phyloP scores from a whole-genome alignment of 2,329 filamentous ascomycete species.

The Elsinoe batatas region DNA sequence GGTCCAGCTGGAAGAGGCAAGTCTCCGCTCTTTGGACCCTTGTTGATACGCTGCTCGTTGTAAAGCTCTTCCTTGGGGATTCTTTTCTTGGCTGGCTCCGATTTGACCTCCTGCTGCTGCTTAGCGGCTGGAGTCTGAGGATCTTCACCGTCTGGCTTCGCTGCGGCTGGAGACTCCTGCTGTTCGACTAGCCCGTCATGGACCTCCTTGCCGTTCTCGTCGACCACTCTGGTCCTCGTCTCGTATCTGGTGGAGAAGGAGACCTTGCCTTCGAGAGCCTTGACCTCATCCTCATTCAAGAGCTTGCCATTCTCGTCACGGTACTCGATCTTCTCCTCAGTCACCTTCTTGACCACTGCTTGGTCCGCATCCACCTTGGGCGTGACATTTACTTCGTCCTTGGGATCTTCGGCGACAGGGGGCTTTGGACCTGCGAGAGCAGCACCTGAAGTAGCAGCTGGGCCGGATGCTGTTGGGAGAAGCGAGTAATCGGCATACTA shows the following conservation, averaged over 20 bases:
- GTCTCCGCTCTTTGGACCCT: neutral
- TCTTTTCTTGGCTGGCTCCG: constrained; percentile 32
- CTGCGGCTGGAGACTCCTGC: constrained; percentile 20
- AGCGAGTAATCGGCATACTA: constrained; percentile 28
- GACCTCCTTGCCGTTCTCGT: constrained; percentile 72
- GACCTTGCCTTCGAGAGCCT: constrained; percentile 78
- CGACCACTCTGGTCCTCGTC: constrained; percentile 78
- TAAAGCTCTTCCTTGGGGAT: constrained; percentile 30
- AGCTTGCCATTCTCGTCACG: constrained; percentile 90
- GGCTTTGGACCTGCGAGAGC: constrained; percentile 24
- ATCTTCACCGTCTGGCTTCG: constrained; percentile 25
- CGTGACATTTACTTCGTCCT: constrained; percentile 28
- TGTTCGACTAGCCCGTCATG: constrained; percentile 32
- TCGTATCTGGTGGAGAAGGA: constrained; percentile 94
- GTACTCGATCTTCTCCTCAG: constrained; percentile 84
- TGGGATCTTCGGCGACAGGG: constrained; percentile 28
- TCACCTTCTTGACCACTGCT: constrained; percentile 21
- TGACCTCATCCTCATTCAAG: constrained; percentile 72
- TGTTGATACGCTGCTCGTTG: constrained; percentile 36
- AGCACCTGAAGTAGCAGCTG: constrained; percentile 22
- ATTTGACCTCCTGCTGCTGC: constrained; percentile 29
- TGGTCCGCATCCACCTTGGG: constrained; percentile 16
- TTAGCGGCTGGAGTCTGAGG: constrained; percentile 43
- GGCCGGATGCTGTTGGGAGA: constrained; percentile 18
- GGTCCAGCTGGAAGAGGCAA: constrained; percentile 18